Evolutionary conservation across 2,329 filamentous ascomycete species (phyloP), one percentile per base, ranked within the genome.

Genomic region (Scedosporium boydii): DNA sequence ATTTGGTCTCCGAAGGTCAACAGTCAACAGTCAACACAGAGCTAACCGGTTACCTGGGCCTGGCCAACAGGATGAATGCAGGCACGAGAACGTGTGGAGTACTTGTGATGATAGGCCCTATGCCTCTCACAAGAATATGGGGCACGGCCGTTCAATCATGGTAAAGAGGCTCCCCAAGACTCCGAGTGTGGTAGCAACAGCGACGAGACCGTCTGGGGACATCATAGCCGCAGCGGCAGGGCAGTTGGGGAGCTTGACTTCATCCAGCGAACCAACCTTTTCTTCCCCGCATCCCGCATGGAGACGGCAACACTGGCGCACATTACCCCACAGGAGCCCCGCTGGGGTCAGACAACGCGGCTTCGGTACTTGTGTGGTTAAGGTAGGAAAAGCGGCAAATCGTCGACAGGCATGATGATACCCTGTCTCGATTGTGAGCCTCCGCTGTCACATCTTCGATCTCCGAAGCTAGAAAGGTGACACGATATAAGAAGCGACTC

Each of bases 361-460:
- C 7, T n/a, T 61, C 59, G 59, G 59, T 61, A 61, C 59, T 61
- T 61, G 59, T 51, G 59, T 51, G 12, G 3, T 48, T 21, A 27
- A 27, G 18, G 10, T 18, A 23, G 18, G 14, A 26, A 34, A 16
- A 21, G 59, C 59, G 59, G 59, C 59, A 61, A 51, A 61, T 61
- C 42, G 46, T 16, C 10, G 29, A 21, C 42, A 1, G 48, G 16
- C 29, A 38, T 29, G 51, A 56, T 16, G 23, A 56, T 16, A 16
- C 21, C 2, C 6, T 29, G 21, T 16, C 51, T 6, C 10, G 14
- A 21, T 21, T 46, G 14, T 18, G 44, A 16, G 14, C 44, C 44
- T 46, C 44, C 44, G 44, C 9, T 38, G 29, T 38, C 34, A 10
- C 34, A 38, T 38, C 34, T 14, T 38, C 34, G 34, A 38, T 38